These are phyloP conservation scores for Pythium biforme DNA, from an alignment of 352 stramenopile genomes.

Conservation along the genomic window DNA sequence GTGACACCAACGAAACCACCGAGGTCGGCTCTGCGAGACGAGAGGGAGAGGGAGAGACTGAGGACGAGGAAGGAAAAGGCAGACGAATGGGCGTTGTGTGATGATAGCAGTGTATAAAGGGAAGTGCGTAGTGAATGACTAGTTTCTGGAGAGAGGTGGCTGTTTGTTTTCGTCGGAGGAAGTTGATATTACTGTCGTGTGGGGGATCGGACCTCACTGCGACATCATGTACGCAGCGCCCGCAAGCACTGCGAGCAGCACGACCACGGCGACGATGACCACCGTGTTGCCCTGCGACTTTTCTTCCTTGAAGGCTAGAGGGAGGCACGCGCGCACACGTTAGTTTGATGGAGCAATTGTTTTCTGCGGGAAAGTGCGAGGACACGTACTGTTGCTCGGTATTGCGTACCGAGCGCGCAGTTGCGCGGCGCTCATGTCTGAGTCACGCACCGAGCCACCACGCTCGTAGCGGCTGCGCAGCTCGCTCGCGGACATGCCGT, in stretches of 20 bases:
- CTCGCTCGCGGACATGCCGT: constrained; percentile 63
- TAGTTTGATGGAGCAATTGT: neutral
- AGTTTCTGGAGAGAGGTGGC: no score
- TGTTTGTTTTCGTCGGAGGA: no score
- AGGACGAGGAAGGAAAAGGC: no score
- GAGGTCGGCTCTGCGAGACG: no score
- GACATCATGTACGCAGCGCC: constrained; percentile 58
- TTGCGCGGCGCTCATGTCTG: constrained; percentile 74
- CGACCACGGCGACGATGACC: constrained; percentile 50
- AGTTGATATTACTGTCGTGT: neutral
- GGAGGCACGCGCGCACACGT: neutral
- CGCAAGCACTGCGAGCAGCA: constrained; percentile 48
- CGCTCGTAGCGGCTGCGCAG: constrained; percentile 74
- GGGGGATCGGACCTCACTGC: constrained; percentile 18
- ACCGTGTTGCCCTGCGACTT: constrained; percentile 43
- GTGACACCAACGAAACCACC: neutral
- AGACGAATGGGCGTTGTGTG: neutral
- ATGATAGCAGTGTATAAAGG: no score
- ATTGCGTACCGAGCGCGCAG: constrained; percentile 80
- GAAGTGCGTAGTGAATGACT: no score
- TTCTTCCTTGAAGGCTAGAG: constrained; percentile 67
- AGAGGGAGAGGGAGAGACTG: no score
- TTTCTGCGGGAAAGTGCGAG: neutral
- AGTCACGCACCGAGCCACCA: constrained; percentile 68
- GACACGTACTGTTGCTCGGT: constrained; percentile 69